Percentiles rank a stretch among this genome's conserved stretches.
Evolutionary conservation across 139 green algal genomes (phyloP).

Genomic region (Volvox africanus): DNA sequence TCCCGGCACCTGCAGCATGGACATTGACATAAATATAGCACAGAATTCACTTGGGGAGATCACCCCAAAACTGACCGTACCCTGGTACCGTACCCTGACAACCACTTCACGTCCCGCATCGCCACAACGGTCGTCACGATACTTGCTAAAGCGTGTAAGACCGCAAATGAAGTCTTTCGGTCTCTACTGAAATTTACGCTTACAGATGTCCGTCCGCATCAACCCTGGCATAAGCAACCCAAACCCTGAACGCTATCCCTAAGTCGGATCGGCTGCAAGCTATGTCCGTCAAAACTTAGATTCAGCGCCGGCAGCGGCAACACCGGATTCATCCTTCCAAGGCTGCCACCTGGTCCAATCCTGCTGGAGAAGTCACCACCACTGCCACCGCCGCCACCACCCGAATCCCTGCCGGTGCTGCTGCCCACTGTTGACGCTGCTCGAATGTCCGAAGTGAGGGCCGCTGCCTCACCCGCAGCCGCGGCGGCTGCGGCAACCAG

Average conservation of each 20-base stretch:
- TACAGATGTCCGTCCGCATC: too few species aligned
- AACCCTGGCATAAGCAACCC: conserved; percentile 35
- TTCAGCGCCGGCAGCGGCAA: conserved; percentile 32
- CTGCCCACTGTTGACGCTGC: background rate
- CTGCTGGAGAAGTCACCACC: background rate
- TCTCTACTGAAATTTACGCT: too few species aligned
- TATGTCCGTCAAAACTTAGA: conserved; percentile 30
- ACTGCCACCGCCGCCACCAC: background rate
- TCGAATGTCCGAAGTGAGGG: background rate
- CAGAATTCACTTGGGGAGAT: too few species aligned
- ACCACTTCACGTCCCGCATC: too few species aligned
- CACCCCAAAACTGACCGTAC: too few species aligned
- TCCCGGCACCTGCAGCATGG: too few species aligned
- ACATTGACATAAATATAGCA: too few species aligned
- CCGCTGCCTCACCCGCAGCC: background rate
- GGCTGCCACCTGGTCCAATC: background rate
- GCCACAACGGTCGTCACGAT: too few species aligned
- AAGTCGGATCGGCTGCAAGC: conserved; percentile 24
- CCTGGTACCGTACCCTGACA: too few species aligned
- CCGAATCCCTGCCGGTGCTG: background rate
- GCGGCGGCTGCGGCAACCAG: background rate
- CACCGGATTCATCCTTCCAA: background rate
- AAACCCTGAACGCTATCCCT: conserved; percentile 29
- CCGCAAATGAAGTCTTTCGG: too few species aligned
- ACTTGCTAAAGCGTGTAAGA: too few species aligned